phyloP scores from a whole-genome alignment of 1,284 basidiomycete genomes.

The Coniferiporia sulphurascens region DNA sequence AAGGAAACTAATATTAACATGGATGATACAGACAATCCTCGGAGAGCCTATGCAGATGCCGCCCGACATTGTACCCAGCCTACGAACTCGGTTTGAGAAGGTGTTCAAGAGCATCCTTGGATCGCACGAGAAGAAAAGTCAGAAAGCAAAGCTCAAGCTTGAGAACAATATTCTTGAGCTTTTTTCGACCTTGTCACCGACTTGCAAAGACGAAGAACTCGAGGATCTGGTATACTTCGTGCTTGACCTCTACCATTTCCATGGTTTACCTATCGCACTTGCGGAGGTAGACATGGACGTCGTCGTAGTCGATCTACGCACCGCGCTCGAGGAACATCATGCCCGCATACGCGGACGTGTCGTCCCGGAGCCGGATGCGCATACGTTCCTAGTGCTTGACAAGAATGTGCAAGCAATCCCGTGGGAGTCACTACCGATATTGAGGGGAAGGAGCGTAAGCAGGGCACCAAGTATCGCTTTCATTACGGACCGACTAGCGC shows the following conservation, averaged over 20 bases:
- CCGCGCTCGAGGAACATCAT: slow-evolving; percentile 65
- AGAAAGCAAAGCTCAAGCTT: slow-evolving; percentile 46
- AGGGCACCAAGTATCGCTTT: slow-evolving; percentile 89
- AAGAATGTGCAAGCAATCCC: slow-evolving; percentile 87
- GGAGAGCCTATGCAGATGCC: slow-evolving; percentile 48
- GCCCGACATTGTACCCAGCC: slow-evolving; percentile 43
- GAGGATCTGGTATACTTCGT: slow-evolving; percentile 95
- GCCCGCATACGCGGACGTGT: slow-evolving; percentile 33
- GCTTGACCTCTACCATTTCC: slow-evolving; percentile 90
- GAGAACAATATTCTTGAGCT: slow-evolving; percentile 79
- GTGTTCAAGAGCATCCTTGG: slow-evolving; percentile 67
- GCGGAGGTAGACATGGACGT: slow-evolving; percentile 93
- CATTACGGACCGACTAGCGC: slow-evolving; percentile 74
- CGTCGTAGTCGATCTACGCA: slow-evolving; percentile 70
- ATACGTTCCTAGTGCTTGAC: slow-evolving; percentile 88
- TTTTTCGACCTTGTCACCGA: slow-evolving; percentile 77
- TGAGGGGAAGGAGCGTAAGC: slow-evolving; percentile 83
- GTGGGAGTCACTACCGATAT: slow-evolving; percentile 92
- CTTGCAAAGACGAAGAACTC: slow-evolving; percentile 87
- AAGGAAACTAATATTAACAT: slow-evolving; percentile 1
- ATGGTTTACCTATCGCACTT: slow-evolving; percentile 83
- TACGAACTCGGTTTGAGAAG: slow-evolving; percentile 66
- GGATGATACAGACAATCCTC: slow-evolving; percentile 59
- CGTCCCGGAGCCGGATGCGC: slow-evolving; percentile 44
- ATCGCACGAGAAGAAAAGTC: slow-evolving; percentile 51